These are phyloP conservation scores for Physaria fendleri DNA, from an alignment of 345 rosid genomes.

Conservation along the genomic window DNA sequence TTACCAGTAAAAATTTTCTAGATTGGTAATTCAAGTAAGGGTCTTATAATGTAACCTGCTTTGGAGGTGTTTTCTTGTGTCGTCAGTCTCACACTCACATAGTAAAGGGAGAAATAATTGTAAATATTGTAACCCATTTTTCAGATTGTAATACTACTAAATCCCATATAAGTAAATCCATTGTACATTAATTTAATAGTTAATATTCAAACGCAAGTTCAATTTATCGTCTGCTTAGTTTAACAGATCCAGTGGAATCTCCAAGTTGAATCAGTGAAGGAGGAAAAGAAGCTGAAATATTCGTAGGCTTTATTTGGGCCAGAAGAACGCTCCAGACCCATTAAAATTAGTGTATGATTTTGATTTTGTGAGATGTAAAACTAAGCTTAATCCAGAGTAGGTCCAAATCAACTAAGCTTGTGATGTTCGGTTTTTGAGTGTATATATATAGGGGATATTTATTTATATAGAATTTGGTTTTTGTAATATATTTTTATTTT, in stretches of 20 bases:
- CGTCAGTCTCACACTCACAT: slow-evolving; percentile 12
- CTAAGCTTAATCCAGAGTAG: background rate
- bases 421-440: background rate
- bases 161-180: background rate
- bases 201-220: background rate
- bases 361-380: background rate
- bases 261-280: background rate
- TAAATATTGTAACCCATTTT: background rate
- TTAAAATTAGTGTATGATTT: background rate
- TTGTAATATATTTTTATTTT: too few relatives aligned
- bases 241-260: too few relatives aligned
- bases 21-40: background rate
- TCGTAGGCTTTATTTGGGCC: slow-evolving; percentile 9
- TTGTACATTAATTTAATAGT: background rate
- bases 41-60: too few relatives aligned
- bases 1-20: background rate
- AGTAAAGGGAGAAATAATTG: background rate
- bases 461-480: too few relatives aligned
- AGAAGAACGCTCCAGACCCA: background rate
- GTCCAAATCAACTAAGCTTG: background rate
- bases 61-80: too few relatives aligned
- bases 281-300: background rate
- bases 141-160: background rate
- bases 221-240: too few relatives aligned
- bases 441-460: too few relatives aligned